Conservation (phyloP, 148 eudicot species). For the Vaccinium vitisidaea region DNA sequence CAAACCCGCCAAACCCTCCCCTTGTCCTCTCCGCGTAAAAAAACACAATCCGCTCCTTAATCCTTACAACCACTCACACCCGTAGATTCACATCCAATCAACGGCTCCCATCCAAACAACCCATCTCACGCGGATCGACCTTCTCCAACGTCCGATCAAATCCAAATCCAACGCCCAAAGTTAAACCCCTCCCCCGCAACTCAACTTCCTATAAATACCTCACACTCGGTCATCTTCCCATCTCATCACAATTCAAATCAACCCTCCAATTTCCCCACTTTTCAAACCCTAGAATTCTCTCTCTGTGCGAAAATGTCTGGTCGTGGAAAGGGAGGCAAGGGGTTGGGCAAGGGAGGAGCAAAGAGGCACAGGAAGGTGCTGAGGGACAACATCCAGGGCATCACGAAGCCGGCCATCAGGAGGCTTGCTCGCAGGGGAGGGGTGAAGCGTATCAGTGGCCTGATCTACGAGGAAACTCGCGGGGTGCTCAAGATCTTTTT, state of each 20-base stretch:
- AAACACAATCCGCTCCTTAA: neutral
- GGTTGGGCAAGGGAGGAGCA: neutral
- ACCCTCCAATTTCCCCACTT: neutral
- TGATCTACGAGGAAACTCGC: neutral
- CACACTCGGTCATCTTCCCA: neutral
- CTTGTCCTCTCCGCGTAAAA: neutral
- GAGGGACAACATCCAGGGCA: neutral
- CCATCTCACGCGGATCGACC: neutral
- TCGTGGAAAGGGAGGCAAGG: neutral
- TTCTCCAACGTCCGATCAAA: neutral
- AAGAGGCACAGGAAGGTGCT: neutral
- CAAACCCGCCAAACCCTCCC: neutral
- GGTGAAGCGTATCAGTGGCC: neutral
- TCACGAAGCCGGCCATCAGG: neutral
- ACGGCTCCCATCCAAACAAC: neutral
- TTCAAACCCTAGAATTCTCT: neutral
- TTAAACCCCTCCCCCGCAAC: neutral
- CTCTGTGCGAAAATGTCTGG: neutral
- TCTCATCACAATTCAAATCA: neutral
- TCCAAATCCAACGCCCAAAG: neutral
- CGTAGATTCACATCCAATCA: neutral
- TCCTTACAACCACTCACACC: neutral
- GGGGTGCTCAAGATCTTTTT: constrained; percentile 2
- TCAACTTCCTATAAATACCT: neutral
- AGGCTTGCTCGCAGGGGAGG: constrained; percentile 8